Evolutionary conservation across 441 rosid genomes (phyloP).

Genomic region (Pelargonium fulgidum): DNA sequence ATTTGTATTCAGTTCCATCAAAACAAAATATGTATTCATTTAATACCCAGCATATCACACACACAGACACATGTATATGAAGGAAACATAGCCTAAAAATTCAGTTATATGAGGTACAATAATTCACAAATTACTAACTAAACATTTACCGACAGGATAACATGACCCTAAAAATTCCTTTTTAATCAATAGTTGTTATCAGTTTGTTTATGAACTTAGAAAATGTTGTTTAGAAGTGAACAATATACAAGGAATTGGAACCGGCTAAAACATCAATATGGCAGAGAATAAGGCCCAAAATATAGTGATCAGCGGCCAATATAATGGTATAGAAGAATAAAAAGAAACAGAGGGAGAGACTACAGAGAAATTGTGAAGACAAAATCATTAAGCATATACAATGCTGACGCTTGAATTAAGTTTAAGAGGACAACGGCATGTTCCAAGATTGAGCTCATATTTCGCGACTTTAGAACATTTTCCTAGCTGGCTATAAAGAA

Average conservation of each 20-base stretch:
- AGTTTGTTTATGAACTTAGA: not conserved
- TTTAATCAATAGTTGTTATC: not conserved
- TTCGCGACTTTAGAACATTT: too few species aligned
- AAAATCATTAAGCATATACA: not conserved
- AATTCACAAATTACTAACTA: too few species aligned
- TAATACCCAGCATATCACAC: too few species aligned
- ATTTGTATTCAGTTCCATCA: slow-evolving; percentile 2
- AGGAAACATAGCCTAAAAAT: not conserved
- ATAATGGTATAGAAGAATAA: not conserved
- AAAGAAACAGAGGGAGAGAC: not conserved
- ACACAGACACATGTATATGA: not conserved
- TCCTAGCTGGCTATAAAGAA: too few species aligned
- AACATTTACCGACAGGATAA: too few species aligned
- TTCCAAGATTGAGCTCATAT: too few species aligned
- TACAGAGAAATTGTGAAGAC: not conserved
- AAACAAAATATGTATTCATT: not conserved
- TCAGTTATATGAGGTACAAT: too few species aligned
- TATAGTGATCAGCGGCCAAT: not conserved
- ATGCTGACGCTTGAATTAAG: too few species aligned
- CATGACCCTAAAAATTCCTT: not conserved
- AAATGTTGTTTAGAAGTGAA: not conserved
- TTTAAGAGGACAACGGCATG: too few species aligned
- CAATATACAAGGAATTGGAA: not conserved
- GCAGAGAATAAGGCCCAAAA: not conserved
- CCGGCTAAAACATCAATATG: not conserved